Evolutionary conservation across 106 monocot genomes (phyloP).

Genomic region (Dioscorea zingiberensis): DNA sequence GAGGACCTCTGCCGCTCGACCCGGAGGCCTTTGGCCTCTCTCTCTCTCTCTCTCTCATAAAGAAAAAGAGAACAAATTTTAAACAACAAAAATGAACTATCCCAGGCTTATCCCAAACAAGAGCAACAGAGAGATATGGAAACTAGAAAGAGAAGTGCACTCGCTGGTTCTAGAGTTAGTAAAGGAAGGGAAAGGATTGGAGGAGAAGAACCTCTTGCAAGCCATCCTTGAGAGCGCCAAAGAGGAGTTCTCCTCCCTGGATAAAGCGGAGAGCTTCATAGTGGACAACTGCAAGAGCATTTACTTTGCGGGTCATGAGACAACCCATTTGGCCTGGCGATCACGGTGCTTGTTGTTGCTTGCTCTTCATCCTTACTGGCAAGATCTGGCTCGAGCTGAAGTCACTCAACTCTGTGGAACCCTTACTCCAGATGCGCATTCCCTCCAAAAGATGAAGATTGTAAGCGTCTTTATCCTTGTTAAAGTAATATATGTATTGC

Average conservation of each 20-base stretch:
- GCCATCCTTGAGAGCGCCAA: slow-evolving; percentile 33
- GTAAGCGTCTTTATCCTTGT: slow-evolving; percentile 17
- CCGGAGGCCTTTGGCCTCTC: too few relatives aligned
- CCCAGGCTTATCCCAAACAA: slow-evolving; percentile 37
- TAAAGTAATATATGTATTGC: too few relatives aligned
- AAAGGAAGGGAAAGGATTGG: slow-evolving; percentile 11
- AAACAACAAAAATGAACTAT: too few relatives aligned
- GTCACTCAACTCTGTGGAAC: slow-evolving; percentile 28
- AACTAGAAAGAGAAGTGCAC: slow-evolving; percentile 34
- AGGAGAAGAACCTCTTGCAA: slow-evolving; percentile 27
- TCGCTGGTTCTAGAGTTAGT: slow-evolving; percentile 32
- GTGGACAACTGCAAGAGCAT: slow-evolving; percentile 87
- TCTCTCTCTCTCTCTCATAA: too few relatives aligned
- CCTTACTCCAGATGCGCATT: slow-evolving; percentile 13
- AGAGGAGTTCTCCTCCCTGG: background rate
- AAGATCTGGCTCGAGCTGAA: slow-evolving; percentile 41
- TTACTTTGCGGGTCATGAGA: slow-evolving; percentile 75
- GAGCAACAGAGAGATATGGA: slow-evolving; percentile 41
- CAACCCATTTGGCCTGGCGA: slow-evolving; percentile 30
- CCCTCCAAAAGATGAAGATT: slow-evolving; percentile 51
- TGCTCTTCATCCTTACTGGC: slow-evolving; percentile 51
- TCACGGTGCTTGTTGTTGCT: slow-evolving; percentile 61
- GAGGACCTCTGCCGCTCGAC: too few relatives aligned
- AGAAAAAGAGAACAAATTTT: too few relatives aligned
- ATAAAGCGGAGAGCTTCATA: slow-evolving; percentile 33